Evolutionary conservation across 2,329 filamentous ascomycete genomes (phyloP).

Genomic region (Aureobasidium sp.): DNA sequence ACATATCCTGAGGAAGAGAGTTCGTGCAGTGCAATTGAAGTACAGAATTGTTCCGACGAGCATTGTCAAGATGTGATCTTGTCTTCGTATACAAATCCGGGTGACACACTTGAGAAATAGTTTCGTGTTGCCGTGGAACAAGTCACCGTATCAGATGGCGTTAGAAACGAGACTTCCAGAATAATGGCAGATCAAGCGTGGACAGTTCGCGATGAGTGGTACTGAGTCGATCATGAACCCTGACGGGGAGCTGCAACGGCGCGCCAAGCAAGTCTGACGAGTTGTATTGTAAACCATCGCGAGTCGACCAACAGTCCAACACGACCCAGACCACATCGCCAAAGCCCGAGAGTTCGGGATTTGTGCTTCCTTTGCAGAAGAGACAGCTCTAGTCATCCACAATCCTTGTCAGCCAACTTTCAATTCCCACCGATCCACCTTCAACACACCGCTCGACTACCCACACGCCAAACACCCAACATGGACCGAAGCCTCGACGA

Average conservation of each 20-base stretch:
- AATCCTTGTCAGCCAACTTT: background rate
- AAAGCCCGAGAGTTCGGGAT: background rate
- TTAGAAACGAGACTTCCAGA: background rate
- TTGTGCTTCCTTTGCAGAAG: background rate
- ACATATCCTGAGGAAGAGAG: background rate
- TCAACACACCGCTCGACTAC: background rate
- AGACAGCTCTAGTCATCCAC: background rate
- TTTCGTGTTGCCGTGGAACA: background rate
- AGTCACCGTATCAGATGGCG: background rate
- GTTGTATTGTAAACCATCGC: background rate
- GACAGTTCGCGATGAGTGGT: background rate
- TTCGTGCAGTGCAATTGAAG: background rate
- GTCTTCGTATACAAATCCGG: too few relatives aligned
- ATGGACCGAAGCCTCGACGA: slow-evolving; percentile 62
- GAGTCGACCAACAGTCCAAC: background rate
- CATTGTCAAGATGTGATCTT: background rate
- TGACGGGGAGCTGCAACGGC: background rate
- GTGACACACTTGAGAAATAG: background rate
- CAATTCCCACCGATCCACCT: background rate
- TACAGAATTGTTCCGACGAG: background rate
- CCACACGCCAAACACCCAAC: background rate
- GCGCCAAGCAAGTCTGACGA: slow-evolving; percentile 1
- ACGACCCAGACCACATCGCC: background rate
- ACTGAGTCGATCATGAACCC: background rate
- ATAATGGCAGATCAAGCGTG: background rate